Percentiles rank a stretch among this genome's conserved stretches.
Conservation (phyloP, 495 filamentous ascomycete species). For the Penicillium ochrochloron region DNA sequence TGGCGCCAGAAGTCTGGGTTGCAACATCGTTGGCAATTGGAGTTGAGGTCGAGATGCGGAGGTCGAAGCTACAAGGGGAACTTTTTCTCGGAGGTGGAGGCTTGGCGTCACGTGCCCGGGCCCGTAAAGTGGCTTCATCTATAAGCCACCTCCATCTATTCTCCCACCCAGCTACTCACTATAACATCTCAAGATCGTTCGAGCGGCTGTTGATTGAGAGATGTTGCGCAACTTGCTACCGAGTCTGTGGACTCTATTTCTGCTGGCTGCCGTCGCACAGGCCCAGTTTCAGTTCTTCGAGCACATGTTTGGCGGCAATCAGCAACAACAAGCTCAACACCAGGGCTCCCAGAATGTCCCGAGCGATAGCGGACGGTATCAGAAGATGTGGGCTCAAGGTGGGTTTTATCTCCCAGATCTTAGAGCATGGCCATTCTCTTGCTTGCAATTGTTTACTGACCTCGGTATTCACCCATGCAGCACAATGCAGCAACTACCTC, state of each 20-base stretch:
- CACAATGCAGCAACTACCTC: slow-evolving; percentile 86
- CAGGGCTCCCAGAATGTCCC: slow-evolving; percentile 73
- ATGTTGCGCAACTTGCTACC: slow-evolving; percentile 38
- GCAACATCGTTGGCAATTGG: slow-evolving; percentile 39
- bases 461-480: slow-evolving; percentile 34
- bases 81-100: slow-evolving; percentile 42
- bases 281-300: slow-evolving; percentile 92
- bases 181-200: neutral
- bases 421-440: neutral
- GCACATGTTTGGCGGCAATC: slow-evolving; percentile 71
- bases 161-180: neutral
- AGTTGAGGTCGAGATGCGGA: slow-evolving; percentile 23
- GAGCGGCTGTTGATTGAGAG: neutral
- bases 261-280: slow-evolving; percentile 51
- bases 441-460: slow-evolving; percentile 10
- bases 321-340: slow-evolving; percentile 63
- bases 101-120: slow-evolving; percentile 40
- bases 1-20: slow-evolving; percentile 48
- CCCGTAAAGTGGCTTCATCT: slow-evolving; percentile 37
- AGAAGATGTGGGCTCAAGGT: slow-evolving; percentile 69
- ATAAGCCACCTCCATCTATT: slow-evolving; percentile 16
- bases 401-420: slow-evolving; percentile 16
- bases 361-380: slow-evolving; percentile 79
- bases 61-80: slow-evolving; percentile 33
- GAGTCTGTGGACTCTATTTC: slow-evolving; percentile 49